A percentile compares a stretch with the other conserved stretches of the same genome.
Conservation (phyloP, 164 flowering plant genomes). For the Vitis labrusca region DNA sequence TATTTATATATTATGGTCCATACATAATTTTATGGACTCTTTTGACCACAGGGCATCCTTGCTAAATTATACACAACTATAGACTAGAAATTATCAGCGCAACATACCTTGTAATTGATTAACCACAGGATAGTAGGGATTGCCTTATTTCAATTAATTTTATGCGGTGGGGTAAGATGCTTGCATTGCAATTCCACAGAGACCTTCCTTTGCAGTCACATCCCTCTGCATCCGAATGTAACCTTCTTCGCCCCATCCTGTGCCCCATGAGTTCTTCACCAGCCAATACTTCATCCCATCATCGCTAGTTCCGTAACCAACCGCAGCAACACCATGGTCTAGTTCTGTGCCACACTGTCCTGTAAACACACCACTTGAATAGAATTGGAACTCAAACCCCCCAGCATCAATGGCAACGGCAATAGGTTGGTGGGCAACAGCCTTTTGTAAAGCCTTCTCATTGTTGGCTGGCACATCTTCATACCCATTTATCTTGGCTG, state of each 20-base stretch:
- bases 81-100: too few relatives aligned
- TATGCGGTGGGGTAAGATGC: slow-evolving; percentile 5
- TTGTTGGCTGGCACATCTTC: slow-evolving; percentile 23
- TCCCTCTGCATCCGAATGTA: slow-evolving; percentile 5
- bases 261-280: slow-evolving; percentile 24
- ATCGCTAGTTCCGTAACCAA: slow-evolving; percentile 25
- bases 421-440: slow-evolving; percentile 31
- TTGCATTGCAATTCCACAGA: slow-evolving; percentile 7
- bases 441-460: slow-evolving; percentile 24
- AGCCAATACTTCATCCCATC: slow-evolving; percentile 36
- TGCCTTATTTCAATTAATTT: too few relatives aligned
- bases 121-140: too few relatives aligned
- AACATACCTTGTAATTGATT: too few relatives aligned
- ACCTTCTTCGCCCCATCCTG: slow-evolving; percentile 1
- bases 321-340: slow-evolving; percentile 32
- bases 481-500: slow-evolving; percentile 19
- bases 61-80: too few relatives aligned
- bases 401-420: slow-evolving; percentile 25
- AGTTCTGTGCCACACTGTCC: not conserved
- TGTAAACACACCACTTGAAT: slow-evolving; percentile 26
- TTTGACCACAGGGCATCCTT: too few relatives aligned
- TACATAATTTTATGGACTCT: too few relatives aligned
- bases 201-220: slow-evolving; percentile 3
- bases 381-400: slow-evolving; percentile 21
- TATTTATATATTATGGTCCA: too few relatives aligned